Evolutionary conservation across 192 early-diverging fungal species (phyloP).

Genomic region (Helicostylum pulchrum): DNA sequence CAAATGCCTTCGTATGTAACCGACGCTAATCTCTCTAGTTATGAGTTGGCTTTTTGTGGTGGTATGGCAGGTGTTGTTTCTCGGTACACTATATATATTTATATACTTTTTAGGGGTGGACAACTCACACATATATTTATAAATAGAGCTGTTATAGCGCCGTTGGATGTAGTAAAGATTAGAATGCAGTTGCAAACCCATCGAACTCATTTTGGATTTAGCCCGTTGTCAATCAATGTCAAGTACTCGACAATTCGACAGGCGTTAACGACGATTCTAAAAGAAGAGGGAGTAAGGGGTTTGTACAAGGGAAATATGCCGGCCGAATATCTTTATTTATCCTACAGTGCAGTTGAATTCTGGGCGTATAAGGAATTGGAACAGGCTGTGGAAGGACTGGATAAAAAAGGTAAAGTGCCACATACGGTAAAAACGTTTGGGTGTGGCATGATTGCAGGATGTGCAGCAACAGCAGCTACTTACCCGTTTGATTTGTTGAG

Average conservation of each 20-base stretch:
- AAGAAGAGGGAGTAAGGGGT: conserved; percentile 78
- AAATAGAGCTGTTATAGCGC: conserved; percentile 79
- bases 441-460: conserved; percentile 76
- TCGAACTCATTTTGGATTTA: conserved; percentile 13
- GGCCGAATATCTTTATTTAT: conserved; percentile 89
- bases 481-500: conserved; percentile 97
- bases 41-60: conserved; percentile 48
- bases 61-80: conserved; percentile 50
- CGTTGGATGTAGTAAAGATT: conserved; percentile 94
- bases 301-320: conserved; percentile 94
- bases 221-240: background rate
- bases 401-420: conserved; percentile 28
- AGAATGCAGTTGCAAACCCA: conserved; percentile 58
- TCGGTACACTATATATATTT: conserved; percentile 19
- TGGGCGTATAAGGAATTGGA: conserved; percentile 65
- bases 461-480: conserved; percentile 72
- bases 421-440: conserved; percentile 57
- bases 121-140: conserved; percentile 18
- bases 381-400: conserved; percentile 31
- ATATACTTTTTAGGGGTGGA: background rate
- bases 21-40: conserved; percentile 24
- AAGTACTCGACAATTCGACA: conserved; percentile 67
- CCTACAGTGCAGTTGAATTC: conserved; percentile 89
- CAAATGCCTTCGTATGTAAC: conserved; percentile 38
- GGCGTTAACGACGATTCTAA: conserved; percentile 64